phyloP scores from a whole-genome alignment of 495 filamentous ascomycete genomes.

The Penicillium coprophilum region DNA sequence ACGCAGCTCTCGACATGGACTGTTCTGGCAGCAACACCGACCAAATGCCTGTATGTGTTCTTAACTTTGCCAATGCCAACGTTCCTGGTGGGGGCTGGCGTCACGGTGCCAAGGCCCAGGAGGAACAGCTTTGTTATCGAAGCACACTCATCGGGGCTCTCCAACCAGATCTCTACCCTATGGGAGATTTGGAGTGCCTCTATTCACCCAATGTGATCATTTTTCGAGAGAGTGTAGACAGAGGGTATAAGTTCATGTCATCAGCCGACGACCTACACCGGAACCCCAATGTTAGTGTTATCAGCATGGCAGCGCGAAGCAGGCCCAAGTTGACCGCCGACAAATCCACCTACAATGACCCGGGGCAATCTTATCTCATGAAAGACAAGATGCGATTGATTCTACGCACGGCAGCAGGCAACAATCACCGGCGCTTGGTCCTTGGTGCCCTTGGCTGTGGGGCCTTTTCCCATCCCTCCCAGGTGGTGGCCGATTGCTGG shows the following conservation, averaged over 20 bases:
- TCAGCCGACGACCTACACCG: background rate
- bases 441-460: slow-evolving; percentile 70
- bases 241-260: slow-evolving; percentile 44
- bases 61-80: slow-evolving; percentile 61
- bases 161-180: slow-evolving; percentile 54
- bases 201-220: slow-evolving; percentile 61
- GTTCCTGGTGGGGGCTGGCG: slow-evolving; percentile 58
- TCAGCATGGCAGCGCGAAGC: slow-evolving; percentile 57
- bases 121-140: slow-evolving; percentile 65
- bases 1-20: slow-evolving; percentile 46
- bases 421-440: slow-evolving; percentile 55
- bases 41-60: slow-evolving; percentile 48
- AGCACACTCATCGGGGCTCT: slow-evolving; percentile 57
- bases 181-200: slow-evolving; percentile 50
- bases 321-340: slow-evolving; percentile 41
- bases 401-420: slow-evolving; percentile 53
- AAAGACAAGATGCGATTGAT: slow-evolving; percentile 58
- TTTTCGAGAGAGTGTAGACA: slow-evolving; percentile 44
- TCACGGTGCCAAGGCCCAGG: slow-evolving; percentile 56
- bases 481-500: slow-evolving; percentile 63
- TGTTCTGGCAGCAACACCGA: slow-evolving; percentile 13
- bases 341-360: slow-evolving; percentile 25
- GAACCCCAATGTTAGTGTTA: slow-evolving; percentile 44
- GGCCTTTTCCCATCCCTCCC: slow-evolving; percentile 58
- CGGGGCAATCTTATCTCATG: slow-evolving; percentile 41